These are phyloP conservation scores for Macrolepiota fuliginosa DNA, from an alignment of 768 basidiomycete species.

Conservation along the genomic window DNA sequence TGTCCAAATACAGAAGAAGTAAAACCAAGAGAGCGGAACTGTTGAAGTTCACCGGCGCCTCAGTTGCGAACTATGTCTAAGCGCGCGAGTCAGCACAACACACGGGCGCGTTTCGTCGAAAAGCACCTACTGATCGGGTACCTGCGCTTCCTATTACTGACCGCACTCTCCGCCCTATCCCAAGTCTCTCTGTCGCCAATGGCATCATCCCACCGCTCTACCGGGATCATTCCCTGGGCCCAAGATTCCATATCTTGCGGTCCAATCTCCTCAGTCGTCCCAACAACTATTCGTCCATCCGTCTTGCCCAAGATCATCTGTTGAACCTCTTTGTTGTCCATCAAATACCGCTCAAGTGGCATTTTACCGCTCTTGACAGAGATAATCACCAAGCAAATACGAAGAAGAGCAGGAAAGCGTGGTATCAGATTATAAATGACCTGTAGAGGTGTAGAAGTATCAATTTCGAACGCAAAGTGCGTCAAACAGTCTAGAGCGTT, in stretches of 20 bases:
- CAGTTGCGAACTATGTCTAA: neutral
- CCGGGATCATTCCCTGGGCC: neutral
- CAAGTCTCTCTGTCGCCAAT: constrained; percentile 2
- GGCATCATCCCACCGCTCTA: neutral
- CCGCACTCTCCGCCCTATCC: neutral
- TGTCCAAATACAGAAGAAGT: neutral
- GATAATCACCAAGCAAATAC: constrained; percentile 1
- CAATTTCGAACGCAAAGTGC: constrained; percentile 9
- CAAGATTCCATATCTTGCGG: neutral
- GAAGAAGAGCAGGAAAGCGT: neutral
- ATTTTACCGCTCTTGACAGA: neutral
- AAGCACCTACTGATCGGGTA: neutral
- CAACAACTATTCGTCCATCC: constrained; percentile 7
- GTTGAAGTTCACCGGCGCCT: too few relatives aligned
- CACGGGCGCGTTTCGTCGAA: neutral
- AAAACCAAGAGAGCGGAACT: neutral
- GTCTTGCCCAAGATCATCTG: constrained; percentile 2
- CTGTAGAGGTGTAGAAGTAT: constrained; percentile 4
- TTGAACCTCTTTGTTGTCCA: constrained; percentile 3
- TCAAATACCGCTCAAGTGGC: neutral
- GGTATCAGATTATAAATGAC: constrained; percentile 4
- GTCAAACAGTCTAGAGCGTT: constrained; percentile 2
- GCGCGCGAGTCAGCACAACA: neutral
- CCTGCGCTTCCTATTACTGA: neutral
- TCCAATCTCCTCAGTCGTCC: neutral